phyloP scores from a whole-genome alignment of 2,329 filamentous ascomycete genomes.

The Paracoccidioides lutzii region DNA sequence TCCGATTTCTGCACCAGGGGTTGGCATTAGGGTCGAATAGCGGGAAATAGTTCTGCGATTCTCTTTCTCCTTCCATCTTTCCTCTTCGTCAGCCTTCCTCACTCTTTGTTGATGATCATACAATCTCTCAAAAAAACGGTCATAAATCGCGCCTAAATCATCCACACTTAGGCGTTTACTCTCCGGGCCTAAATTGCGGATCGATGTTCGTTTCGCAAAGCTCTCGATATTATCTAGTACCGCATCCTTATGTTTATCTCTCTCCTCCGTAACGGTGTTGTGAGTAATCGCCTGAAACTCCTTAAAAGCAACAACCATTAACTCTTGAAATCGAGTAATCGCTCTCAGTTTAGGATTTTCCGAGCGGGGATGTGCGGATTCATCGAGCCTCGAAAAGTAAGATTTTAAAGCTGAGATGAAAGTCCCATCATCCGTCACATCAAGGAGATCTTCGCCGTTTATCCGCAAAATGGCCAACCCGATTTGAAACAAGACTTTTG shows the following conservation, averaged over 20 bases:
- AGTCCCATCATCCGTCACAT: constrained; percentile 84
- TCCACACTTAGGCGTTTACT: constrained; percentile 80
- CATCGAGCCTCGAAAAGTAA: constrained; percentile 85
- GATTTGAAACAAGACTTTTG: constrained; percentile 94
- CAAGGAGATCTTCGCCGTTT: constrained; percentile 89
- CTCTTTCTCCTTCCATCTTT: constrained; percentile 51
- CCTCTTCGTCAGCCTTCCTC: constrained; percentile 62
- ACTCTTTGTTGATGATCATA: constrained; percentile 84
- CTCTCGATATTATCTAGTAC: constrained; percentile 93
- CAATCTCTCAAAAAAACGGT: constrained; percentile 81
- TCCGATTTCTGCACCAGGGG: constrained; percentile 59
- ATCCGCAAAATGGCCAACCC: constrained; percentile 93
- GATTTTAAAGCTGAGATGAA: constrained; percentile 94
- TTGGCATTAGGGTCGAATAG: constrained; percentile 31
- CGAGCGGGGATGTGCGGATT: constrained; percentile 88
- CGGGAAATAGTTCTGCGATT: constrained; percentile 28
- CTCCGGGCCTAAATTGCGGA: constrained; percentile 87
- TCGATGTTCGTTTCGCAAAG: constrained; percentile 92
- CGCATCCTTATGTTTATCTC: constrained; percentile 83
- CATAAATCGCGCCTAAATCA: constrained; percentile 81
- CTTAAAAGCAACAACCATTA: constrained; percentile 98
- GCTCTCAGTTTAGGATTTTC: constrained; percentile 89
- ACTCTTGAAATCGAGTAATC: constrained; percentile 90
- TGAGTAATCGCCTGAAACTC: constrained; percentile 95
- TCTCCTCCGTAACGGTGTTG: constrained; percentile 74